Evolutionary conservation across 768 basidiomycete genomes (phyloP).

Genomic region (Sarcodon aspratus): DNA sequence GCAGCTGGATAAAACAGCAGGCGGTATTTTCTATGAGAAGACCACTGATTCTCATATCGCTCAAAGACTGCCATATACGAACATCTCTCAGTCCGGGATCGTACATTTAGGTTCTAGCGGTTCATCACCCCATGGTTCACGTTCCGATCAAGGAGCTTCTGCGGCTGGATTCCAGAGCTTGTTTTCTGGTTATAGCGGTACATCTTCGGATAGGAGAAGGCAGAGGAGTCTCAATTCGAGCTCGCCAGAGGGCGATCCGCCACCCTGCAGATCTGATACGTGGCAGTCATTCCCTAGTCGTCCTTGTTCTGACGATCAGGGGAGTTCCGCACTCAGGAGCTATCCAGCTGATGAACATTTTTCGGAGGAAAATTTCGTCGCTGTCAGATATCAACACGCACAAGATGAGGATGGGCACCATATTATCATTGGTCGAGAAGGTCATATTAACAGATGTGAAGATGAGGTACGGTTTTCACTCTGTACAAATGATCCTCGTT

Average conservation of each 20-base stretch:
- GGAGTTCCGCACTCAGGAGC: not conserved
- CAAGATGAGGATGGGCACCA: slow-evolving; percentile 59
- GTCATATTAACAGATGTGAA: slow-evolving; percentile 53
- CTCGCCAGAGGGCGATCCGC: not conserved
- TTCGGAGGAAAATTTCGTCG: slow-evolving; percentile 22
- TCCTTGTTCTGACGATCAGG: not conserved
- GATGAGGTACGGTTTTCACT: slow-evolving; percentile 40
- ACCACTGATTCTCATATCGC: too few relatives aligned
- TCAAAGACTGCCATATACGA: too few relatives aligned
- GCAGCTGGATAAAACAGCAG: too few relatives aligned
- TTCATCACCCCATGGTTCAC: too few relatives aligned
- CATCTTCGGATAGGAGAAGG: too few relatives aligned
- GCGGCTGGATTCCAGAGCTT: too few relatives aligned
- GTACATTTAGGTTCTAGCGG: too few relatives aligned
- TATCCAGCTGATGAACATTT: not conserved
- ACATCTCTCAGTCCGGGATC: too few relatives aligned
- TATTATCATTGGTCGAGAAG: slow-evolving; percentile 60
- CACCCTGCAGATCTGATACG: not conserved
- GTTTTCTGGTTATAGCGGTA: too few relatives aligned
- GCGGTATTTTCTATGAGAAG: too few relatives aligned
- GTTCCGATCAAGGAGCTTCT: too few relatives aligned
- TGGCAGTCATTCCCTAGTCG: not conserved
- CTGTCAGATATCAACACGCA: slow-evolving; percentile 54
- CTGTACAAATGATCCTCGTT: not conserved
- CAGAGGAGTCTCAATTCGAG: too few relatives aligned